These are phyloP conservation scores for Lactifluus pinguis DNA, from an alignment of 768 basidiomycete genomes.

Conservation along the genomic window DNA sequence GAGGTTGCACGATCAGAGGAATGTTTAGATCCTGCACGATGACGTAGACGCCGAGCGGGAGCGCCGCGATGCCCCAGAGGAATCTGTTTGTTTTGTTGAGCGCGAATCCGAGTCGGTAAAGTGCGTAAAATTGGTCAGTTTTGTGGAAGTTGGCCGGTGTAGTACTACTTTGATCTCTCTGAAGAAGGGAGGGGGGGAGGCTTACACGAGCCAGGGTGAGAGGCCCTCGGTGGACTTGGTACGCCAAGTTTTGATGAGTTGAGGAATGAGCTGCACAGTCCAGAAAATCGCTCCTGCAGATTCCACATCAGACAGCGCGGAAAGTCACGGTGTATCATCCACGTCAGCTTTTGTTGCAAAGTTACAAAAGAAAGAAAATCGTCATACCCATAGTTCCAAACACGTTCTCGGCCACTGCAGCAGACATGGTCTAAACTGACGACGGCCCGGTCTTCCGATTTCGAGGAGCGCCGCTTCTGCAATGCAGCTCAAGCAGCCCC, in stretches of 20 bases:
- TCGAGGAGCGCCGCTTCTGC: not conserved
- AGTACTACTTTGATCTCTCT: too few relatives aligned
- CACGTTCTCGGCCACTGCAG: constrained; percentile 49
- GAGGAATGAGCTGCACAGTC: constrained; percentile 60
- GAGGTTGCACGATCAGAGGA: constrained; percentile 61
- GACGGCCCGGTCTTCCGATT: not conserved
- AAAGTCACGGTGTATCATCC: too few relatives aligned
- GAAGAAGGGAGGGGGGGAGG: not conserved
- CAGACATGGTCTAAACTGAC: constrained; percentile 34
- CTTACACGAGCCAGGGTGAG: constrained; percentile 56
- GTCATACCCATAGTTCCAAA: constrained; percentile 53
- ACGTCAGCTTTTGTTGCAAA: too few relatives aligned
- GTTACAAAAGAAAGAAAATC: constrained; percentile 7
- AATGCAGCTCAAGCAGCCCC: too few relatives aligned
- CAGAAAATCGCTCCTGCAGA: constrained; percentile 53
- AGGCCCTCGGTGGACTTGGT: constrained; percentile 61
- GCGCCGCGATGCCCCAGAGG: constrained; percentile 50
- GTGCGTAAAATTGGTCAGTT: too few relatives aligned
- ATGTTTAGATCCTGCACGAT: constrained; percentile 59
- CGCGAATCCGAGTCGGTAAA: constrained; percentile 21
- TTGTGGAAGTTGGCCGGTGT: too few relatives aligned
- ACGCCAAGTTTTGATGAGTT: constrained; percentile 64
- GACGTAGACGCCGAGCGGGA: constrained; percentile 60
- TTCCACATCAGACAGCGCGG: too few relatives aligned
- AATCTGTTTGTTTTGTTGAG: constrained; percentile 20